phyloP scores from a whole-genome alignment of 345 rosid genomes.

The Moricandia moricandioides region DNA sequence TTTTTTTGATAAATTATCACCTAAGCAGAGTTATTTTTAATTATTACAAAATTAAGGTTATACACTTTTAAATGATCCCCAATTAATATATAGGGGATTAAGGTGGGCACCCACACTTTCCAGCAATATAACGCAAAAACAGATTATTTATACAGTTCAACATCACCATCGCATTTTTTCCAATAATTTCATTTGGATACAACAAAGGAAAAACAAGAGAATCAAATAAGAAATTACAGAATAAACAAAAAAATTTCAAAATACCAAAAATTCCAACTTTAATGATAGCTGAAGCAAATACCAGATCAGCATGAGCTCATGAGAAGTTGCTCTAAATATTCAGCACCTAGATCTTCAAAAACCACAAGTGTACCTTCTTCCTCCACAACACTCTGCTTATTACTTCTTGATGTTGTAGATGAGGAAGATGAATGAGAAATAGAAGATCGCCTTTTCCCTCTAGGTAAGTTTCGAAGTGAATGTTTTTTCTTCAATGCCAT shows the following conservation, averaged over 20 bases:
- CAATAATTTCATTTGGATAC: conserved; percentile 31
- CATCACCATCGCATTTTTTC: conserved; percentile 26
- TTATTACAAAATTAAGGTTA: no score
- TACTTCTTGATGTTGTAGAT: conserved; percentile 25
- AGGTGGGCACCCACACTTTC: conserved; percentile 35
- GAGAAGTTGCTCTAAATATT: conserved; percentile 63
- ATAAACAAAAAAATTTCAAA: conserved; percentile 19
- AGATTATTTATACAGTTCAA: conserved; percentile 29
- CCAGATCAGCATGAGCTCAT: conserved; percentile 48
- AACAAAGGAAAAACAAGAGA: conserved; percentile 17
- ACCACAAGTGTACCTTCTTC: conserved; percentile 46
- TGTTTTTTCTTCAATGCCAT: conserved; percentile 58
- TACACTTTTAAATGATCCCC: no score
- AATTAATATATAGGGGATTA: background rate
- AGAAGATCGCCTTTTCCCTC: conserved; percentile 34
- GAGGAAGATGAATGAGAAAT: background rate
- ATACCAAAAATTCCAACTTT: conserved; percentile 13
- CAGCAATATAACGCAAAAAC: conserved; percentile 35
- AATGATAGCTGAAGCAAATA: background rate
- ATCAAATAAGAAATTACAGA: conserved; percentile 15
- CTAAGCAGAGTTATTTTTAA: no score
- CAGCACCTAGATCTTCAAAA: conserved; percentile 69
- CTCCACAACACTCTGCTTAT: conserved; percentile 29
- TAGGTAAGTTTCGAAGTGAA: conserved; percentile 46
- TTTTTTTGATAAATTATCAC: no score